phyloP scores from a whole-genome alignment of 495 filamentous ascomycete species.

The Jackrogersella minutella region DNA sequence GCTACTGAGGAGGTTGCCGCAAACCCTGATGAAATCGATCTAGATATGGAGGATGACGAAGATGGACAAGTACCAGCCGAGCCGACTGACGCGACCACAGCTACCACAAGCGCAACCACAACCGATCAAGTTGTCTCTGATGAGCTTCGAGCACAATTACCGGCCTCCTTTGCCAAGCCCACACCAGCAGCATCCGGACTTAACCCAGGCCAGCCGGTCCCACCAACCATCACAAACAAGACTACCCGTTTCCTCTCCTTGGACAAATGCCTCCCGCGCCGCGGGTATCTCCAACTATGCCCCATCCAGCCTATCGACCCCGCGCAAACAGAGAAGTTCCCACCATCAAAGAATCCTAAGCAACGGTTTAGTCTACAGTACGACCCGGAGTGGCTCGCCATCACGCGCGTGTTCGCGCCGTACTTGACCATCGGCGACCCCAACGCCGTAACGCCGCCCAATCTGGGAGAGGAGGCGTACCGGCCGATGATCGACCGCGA shows the following conservation, averaged over 20 bases:
- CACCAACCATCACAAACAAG: conserved; percentile 70
- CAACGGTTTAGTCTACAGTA: conserved; percentile 67
- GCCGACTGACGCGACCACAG: background rate
- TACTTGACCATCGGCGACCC: conserved; percentile 67
- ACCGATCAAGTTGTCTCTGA: conserved; percentile 63
- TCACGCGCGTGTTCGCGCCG: conserved; percentile 78
- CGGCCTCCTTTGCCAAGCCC: conserved; percentile 67
- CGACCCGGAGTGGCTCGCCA: conserved; percentile 94
- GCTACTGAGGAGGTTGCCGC: background rate
- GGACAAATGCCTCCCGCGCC: conserved; percentile 82
- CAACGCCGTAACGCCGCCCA: conserved; percentile 51
- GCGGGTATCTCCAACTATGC: conserved; percentile 83
- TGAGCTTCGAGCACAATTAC: conserved; percentile 70
- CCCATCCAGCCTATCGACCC: conserved; percentile 58
- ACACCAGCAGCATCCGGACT: conserved; percentile 33
- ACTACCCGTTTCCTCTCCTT: conserved; percentile 87
- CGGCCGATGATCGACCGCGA: conserved; percentile 66
- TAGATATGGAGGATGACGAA: conserved; percentile 63
- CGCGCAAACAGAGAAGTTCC: conserved; percentile 17
- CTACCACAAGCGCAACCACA: background rate
- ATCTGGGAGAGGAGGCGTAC: conserved; percentile 74
- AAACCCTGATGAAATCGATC: conserved; percentile 64
- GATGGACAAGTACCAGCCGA: conserved; percentile 30
- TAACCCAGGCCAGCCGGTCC: conserved; percentile 55
- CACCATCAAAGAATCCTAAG: conserved; percentile 43